phyloP scores from a whole-genome alignment of 768 basidiomycete species.

The Xerocomus brunneocitrinus region DNA sequence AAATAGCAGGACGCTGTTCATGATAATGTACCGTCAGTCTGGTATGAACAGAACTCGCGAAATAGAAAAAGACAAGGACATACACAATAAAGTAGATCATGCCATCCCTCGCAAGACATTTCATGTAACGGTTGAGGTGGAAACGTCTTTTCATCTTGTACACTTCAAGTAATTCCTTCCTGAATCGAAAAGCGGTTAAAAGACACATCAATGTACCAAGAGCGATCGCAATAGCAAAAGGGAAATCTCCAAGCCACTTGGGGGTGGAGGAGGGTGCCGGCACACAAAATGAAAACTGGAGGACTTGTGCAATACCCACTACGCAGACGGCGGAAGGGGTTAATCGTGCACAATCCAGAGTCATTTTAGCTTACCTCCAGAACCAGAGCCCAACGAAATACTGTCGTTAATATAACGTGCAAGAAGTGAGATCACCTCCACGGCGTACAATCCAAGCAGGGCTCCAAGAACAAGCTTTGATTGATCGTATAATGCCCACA shows the following conservation, averaged over 20 bases:
- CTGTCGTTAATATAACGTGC: background rate
- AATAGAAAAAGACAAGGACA: background rate
- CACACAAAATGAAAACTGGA: background rate
- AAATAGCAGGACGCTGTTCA: background rate
- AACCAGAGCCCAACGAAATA: no score
- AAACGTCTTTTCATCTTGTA: background rate
- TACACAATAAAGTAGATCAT: background rate
- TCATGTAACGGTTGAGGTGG: background rate
- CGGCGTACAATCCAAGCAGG: background rate
- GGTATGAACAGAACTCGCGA: background rate
- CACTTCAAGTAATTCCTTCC: background rate
- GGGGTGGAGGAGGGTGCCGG: background rate
- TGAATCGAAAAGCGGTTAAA: background rate
- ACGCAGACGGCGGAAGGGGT: background rate
- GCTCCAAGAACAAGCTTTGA: background rate
- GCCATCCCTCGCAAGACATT: background rate
- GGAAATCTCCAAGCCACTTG: background rate
- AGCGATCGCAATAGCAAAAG: background rate
- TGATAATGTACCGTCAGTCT: background rate
- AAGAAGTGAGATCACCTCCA: background rate
- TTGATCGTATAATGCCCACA: constrained; percentile 1
- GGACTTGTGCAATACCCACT: background rate
- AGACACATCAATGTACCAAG: background rate
- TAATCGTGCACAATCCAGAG: background rate
- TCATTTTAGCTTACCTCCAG: background rate